A percentile compares a stretch with the other conserved stretches of the same genome.
phyloP scores from a whole-genome alignment of 1,139 yeast genomes.

The Candida tetrigidarum region DNA sequence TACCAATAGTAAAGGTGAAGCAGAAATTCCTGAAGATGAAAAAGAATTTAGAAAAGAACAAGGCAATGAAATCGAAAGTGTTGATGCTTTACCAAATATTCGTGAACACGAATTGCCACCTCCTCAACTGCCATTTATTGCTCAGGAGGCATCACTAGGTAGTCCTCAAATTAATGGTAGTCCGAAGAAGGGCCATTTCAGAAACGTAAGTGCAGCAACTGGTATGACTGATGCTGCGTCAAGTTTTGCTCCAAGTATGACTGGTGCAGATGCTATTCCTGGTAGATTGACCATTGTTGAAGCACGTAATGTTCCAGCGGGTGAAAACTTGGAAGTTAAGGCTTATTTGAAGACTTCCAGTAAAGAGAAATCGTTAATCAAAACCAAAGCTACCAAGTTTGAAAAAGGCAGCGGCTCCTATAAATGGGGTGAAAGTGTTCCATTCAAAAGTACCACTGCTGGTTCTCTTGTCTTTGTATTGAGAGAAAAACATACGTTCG shows the following conservation, averaged over 20 bases:
- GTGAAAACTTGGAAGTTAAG: conserved; percentile 48
- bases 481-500: conserved; percentile 72
- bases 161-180: conserved; percentile 20
- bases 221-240: conserved; percentile 27
- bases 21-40: conserved; percentile 18
- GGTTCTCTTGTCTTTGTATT: conserved; percentile 63
- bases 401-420: conserved; percentile 47
- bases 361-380: conserved; percentile 62
- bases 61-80: conserved; percentile 13
- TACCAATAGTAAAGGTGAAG: conserved; percentile 6
- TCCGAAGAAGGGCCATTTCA: conserved; percentile 29
- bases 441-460: conserved; percentile 68
- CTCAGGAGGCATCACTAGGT: conserved; percentile 13
- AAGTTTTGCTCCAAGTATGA: conserved; percentile 44
- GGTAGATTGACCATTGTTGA: conserved; percentile 59
- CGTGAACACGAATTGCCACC: conserved; percentile 42
- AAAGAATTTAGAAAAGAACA: conserved; percentile 17
- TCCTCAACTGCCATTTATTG: conserved; percentile 30
- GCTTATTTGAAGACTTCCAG: conserved; percentile 54
- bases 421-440: conserved; percentile 66
- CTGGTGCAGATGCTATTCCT: conserved; percentile 46
- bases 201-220: conserved; percentile 30
- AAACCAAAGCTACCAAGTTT: conserved; percentile 63
- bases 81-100: conserved; percentile 38
- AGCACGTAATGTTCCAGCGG: conserved; percentile 36